Evolutionary conservation across 192 early-diverging fungal species (phyloP).

Genomic region (Linnemannia hyalina): DNA sequence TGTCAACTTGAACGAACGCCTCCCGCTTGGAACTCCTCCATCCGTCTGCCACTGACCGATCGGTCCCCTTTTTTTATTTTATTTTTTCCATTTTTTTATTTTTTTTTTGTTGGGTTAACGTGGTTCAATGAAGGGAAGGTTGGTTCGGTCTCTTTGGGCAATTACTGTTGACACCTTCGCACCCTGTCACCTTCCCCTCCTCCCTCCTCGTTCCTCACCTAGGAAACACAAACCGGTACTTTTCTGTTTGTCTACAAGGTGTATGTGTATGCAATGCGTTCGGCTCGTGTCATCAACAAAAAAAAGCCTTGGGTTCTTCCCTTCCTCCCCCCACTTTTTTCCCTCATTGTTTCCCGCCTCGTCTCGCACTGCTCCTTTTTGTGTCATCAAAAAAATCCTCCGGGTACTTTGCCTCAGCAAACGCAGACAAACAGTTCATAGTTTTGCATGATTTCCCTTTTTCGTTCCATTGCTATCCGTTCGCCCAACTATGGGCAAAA

Average conservation of each 20-base stretch:
- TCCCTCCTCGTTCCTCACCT: neutral
- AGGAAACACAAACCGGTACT: neutral
- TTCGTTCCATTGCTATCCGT: neutral
- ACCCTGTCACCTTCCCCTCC: no score
- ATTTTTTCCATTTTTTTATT: neutral
- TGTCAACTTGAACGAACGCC: neutral
- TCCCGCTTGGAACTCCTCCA: slow-evolving; percentile 6
- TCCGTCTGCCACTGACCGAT: neutral
- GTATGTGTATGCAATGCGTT: neutral
- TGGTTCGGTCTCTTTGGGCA: neutral
- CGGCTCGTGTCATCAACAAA: neutral
- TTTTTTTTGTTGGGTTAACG: neutral
- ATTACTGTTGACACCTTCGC: neutral
- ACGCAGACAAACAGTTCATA: neutral
- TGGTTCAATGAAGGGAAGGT: no score
- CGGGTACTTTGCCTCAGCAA: neutral
- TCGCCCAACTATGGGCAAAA: neutral
- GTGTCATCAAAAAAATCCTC: neutral
- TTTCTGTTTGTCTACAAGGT: neutral
- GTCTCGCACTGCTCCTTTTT: neutral
- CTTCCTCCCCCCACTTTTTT: neutral
- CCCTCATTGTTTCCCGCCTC: neutral
- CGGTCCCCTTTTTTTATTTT: neutral
- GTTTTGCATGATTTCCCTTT: slow-evolving; percentile 4
- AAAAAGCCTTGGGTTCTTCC: neutral